phyloP scores from a whole-genome alignment of 2,329 filamentous ascomycete species.

The Aspergillus tubingensis region DNA sequence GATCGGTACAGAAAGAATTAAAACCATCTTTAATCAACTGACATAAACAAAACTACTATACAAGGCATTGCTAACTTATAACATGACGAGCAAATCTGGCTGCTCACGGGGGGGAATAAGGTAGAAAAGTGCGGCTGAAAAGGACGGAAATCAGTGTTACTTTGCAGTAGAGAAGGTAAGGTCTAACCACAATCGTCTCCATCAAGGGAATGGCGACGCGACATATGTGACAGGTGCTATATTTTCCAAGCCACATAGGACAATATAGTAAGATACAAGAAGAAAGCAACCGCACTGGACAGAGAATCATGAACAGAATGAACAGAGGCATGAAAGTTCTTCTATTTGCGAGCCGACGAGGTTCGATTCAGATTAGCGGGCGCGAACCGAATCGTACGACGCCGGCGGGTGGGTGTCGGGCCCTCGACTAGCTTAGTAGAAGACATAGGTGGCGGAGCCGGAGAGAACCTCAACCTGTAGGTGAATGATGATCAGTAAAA shows the following conservation, averaged over 20 bases:
- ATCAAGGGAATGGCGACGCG: constrained; percentile 20
- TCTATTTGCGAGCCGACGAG: constrained; percentile 18
- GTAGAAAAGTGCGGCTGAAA: not conserved
- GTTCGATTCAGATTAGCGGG: constrained; percentile 1
- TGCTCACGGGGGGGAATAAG: not conserved
- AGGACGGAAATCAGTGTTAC: constrained; percentile 19
- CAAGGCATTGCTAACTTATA: constrained; percentile 4
- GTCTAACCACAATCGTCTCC: constrained; percentile 25
- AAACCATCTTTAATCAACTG: not conserved
- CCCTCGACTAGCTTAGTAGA: constrained; percentile 33
- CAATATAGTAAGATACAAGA: constrained; percentile 42
- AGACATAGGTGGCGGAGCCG: constrained; percentile 54
- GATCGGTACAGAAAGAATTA: not conserved
- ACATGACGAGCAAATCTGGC: not conserved
- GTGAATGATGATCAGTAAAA: not conserved
- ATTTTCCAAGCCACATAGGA: constrained; percentile 31
- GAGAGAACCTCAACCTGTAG: constrained; percentile 51
- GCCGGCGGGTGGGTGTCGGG: constrained; percentile 10
- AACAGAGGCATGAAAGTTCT: constrained; percentile 18
- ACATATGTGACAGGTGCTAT: constrained; percentile 28
- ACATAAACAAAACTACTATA: constrained; percentile 6
- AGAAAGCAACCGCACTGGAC: constrained; percentile 33
- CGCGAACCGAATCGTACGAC: not conserved
- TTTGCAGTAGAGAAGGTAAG: constrained; percentile 24
- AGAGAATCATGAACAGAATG: constrained; percentile 34